Evolutionary conservation across 768 basidiomycete species (phyloP), one percentile per base, ranked within the genome.

Genomic region (Dacryopinax spathularia): DNA sequence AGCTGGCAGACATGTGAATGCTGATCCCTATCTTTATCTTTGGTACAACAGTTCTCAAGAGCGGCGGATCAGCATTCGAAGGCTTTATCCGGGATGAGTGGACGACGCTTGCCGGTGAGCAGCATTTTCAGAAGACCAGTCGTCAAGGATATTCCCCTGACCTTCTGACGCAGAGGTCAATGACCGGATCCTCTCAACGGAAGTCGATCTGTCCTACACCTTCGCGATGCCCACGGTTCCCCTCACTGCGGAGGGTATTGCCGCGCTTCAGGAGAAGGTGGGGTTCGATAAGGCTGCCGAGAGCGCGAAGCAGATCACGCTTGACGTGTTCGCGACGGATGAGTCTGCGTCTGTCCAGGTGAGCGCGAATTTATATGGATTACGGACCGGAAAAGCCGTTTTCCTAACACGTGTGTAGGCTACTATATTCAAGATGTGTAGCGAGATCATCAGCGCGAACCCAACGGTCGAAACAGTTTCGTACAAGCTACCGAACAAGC

Each of bases 291-390:
- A 81, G 6, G 78, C 86, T 1, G 77, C 75, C 6, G 72, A 75
- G 9, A 73, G 71, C 10, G 88, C 85, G 36, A 80, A 85, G 62
- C 73, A 75, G 41, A 78, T 81, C 1, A 94, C 91, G 25, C 75
- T 97, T 35, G 84, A 91, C 65, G 75, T 84, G 1, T 97, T 97
- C 71, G 91, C 92, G 2, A 74, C 77, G 33, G 91, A 98, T 68
- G 87, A 94, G 69, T 92, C 90, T 70, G 91, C 89, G 9, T 91
- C 89, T 67, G 92, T 96, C 1, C 91, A 93, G 83, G 91, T 89
- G 68, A 33, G n/a, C 39, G 27, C 12, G 29, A 3, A 27, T 2
- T 56, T 36, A 34, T 35, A 1, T 34, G 20, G 44, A 12, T 20
- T 33, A 25, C 36, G 34, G 35, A n/a, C 37, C 35, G 2, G 15